phyloP scores from a whole-genome alignment of 2,329 filamentous ascomycete genomes.

The Penicillium sp. region DNA sequence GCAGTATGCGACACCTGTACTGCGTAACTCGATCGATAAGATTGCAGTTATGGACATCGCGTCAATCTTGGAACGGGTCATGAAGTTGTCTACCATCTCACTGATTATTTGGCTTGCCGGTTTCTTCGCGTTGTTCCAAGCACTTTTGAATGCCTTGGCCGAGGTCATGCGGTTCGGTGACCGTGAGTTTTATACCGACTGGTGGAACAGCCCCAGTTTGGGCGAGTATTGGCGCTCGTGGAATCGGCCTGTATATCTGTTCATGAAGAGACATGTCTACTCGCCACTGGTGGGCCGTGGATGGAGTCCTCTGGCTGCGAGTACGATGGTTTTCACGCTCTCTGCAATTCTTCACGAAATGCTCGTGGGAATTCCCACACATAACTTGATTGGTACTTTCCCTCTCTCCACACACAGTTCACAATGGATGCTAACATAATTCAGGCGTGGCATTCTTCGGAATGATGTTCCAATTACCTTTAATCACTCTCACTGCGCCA shows the following conservation, averaged over 20 bases:
- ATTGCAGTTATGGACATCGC: conserved; percentile 75
- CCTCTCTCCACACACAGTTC: not conserved
- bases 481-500: conserved; percentile 75
- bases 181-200: conserved; percentile 91
- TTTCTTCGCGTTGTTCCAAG: conserved; percentile 96
- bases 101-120: conserved; percentile 95
- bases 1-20: conserved; percentile 86
- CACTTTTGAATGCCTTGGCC: conserved; percentile 82
- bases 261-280: conserved; percentile 94
- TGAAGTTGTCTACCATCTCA: conserved; percentile 94
- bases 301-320: conserved; percentile 66
- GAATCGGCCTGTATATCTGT: conserved; percentile 97
- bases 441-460: conserved; percentile 84
- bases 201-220: conserved; percentile 91
- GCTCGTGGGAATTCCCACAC: conserved; percentile 88
- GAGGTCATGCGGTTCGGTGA: conserved; percentile 89
- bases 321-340: conserved; percentile 77
- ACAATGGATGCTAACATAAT: conserved; percentile 8
- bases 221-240: conserved; percentile 91
- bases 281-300: conserved; percentile 81
- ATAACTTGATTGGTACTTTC: conserved; percentile 77
- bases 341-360: conserved; percentile 89
- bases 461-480: conserved; percentile 88
- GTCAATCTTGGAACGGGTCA: conserved; percentile 79
- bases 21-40: conserved; percentile 85